These are phyloP conservation scores for Thymus mandschuricus DNA, from an alignment of 257 asterid species.

Conservation along the genomic window DNA sequence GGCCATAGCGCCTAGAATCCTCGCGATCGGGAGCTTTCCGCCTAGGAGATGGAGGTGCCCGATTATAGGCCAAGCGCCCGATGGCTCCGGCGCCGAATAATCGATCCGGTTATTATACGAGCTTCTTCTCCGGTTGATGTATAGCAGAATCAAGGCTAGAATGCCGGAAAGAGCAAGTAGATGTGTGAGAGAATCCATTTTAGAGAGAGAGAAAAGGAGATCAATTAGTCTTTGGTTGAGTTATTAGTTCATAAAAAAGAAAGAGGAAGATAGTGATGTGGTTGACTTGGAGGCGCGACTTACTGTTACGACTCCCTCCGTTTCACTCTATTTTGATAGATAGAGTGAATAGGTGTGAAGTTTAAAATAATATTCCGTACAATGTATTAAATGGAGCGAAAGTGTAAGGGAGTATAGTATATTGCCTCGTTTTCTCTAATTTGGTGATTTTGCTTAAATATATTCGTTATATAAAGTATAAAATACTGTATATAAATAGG, in stretches of 20 bases:
- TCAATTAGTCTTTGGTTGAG: not conserved
- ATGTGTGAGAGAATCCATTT: conserved; percentile 22
- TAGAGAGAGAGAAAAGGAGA: not conserved
- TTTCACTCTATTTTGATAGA: too few species aligned
- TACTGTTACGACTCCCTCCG: too few species aligned
- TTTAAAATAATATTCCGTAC: too few species aligned
- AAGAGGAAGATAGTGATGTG: not conserved
- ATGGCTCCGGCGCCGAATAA: conserved; percentile 43
- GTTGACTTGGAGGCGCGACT: too few species aligned
- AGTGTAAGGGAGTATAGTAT: too few species aligned
- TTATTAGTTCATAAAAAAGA: not conserved
- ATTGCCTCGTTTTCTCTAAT: too few species aligned
- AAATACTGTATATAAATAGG: too few species aligned
- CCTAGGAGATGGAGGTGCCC: conserved; percentile 58
- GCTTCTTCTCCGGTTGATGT: conserved; percentile 16
- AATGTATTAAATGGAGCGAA: too few species aligned
- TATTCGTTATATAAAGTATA: too few species aligned
- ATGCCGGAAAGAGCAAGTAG: conserved; percentile 17
- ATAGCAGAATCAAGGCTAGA: conserved; percentile 26
- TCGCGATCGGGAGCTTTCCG: conserved; percentile 22
- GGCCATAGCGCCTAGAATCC: conserved; percentile 41
- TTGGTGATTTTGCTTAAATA: too few species aligned
- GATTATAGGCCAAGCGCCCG: conserved; percentile 59
- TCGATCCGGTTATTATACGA: not conserved
- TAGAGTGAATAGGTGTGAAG: too few species aligned